Evolutionary conservation across 805 yeast genomes (phyloP), one percentile per base, ranked within the genome.

Genomic region (Saturnispora bothae): DNA sequence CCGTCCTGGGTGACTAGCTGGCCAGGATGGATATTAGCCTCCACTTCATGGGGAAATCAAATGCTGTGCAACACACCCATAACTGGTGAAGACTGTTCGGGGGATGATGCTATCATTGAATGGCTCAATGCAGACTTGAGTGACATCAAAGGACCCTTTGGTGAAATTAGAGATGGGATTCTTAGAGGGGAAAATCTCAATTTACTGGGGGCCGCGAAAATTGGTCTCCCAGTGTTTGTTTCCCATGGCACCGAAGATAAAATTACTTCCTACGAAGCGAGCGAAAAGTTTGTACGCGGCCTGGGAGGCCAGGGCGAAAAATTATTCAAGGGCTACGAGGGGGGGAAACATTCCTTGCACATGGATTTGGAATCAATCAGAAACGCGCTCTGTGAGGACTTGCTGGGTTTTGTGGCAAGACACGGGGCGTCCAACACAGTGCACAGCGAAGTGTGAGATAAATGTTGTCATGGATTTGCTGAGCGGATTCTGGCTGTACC

Each of bases 161-260:
- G 63, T 34, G 72, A 70, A 51, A 64, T 76, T 28, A 55, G 71
- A 49, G 88, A 77, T 46, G 76, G 79, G 64, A 51, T 81, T 28
- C 52, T 56, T 8, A 64, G 88, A 37, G 92, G 92, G 12, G 64
- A 69, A n/a, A n/a, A n/a, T n/a, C n/a, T n/a, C n/a, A n/a, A n/a
- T n/a, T n/a, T n/a, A n/a, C n/a, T n/a, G n/a, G n/a, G n/a, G n/a
- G n/a, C n/a, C n/a, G n/a, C n/a, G n/a, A n/a, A n/a, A n/a, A n/a
- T n/a, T n/a, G n/a, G n/a, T n/a, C n/a, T 66, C 9, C 74, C 83
- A 0, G 49, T 80, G 3, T 53, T 77, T 22, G 57, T 82, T 7
- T 47, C 72, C 33, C 89, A 81, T 52, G 86, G 89, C 19, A 60
- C 63, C 5, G 59, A 55, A n/a, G 94, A 83, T 52, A 56, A 65